These are phyloP conservation scores for Furcasterigmium sp. DNA, from an alignment of 2,329 filamentous ascomycete genomes.

Conservation along the genomic window DNA sequence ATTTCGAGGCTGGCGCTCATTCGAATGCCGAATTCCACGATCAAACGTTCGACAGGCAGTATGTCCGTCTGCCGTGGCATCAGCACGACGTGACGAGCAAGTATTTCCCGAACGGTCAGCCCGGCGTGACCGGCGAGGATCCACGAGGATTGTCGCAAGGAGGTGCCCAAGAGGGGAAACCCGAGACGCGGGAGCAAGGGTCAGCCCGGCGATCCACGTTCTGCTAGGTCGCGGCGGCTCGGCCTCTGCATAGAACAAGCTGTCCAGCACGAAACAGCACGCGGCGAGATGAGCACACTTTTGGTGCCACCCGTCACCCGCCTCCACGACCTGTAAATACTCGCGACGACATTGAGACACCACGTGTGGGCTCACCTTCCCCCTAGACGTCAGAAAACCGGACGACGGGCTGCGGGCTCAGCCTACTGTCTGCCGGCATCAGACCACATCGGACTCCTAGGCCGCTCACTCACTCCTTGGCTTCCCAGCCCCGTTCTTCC, in stretches of 20 bases:
- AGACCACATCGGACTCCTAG: constrained; percentile 1
- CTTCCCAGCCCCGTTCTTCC: constrained; percentile 5
- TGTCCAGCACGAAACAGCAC: not conserved
- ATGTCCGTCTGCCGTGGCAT: too few species aligned
- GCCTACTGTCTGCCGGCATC: constrained; percentile 3
- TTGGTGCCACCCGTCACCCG: not conserved
- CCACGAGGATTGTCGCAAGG: too few species aligned
- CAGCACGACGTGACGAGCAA: too few species aligned
- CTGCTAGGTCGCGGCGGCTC: too few species aligned
- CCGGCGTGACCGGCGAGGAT: too few species aligned
- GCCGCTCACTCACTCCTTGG: not conserved
- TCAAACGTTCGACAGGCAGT: too few species aligned
- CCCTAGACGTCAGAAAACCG: not conserved
- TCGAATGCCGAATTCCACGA: too few species aligned
- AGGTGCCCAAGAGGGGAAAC: not conserved
- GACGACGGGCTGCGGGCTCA: not conserved
- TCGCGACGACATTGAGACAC: not conserved
- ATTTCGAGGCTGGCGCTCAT: too few species aligned
- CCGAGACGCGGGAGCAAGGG: not conserved
- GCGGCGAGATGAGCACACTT: not conserved
- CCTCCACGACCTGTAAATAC: not conserved
- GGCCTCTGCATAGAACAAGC: too few species aligned
- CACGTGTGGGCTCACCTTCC: not conserved
- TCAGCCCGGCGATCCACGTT: not conserved
- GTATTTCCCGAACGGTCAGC: too few species aligned